Evolutionary conservation across 805 yeast species (phyloP).

Genomic region (Jamesozyma lodderae): DNA sequence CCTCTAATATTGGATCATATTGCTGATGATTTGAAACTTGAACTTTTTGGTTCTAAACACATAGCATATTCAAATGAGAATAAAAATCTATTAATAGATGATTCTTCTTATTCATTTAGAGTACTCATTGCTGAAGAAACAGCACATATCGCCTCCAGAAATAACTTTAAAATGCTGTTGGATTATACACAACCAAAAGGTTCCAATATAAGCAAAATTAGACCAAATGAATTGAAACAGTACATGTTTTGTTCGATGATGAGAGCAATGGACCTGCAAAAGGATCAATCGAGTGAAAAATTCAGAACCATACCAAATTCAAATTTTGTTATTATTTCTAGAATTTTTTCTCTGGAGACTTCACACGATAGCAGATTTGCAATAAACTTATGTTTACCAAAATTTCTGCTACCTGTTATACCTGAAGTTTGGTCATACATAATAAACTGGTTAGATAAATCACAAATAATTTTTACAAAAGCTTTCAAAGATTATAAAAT

Average conservation of each 20-base stretch:
- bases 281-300: constrained; percentile 21
- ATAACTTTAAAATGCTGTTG: constrained; percentile 28
- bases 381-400: constrained; percentile 28
- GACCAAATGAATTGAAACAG: constrained; percentile 30
- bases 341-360: constrained; percentile 24
- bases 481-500: constrained; percentile 1
- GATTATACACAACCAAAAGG: constrained; percentile 26
- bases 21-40: constrained; percentile 22
- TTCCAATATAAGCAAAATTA: constrained; percentile 20
- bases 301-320: constrained; percentile 23
- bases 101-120: constrained; percentile 21
- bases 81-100: background rate
- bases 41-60: constrained; percentile 22
- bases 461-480: constrained; percentile 15
- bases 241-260: constrained; percentile 35
- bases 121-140: constrained; percentile 32
- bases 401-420: constrained; percentile 21
- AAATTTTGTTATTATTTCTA: constrained; percentile 28
- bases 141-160: constrained; percentile 30
- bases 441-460: constrained; percentile 24
- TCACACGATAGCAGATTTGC: constrained; percentile 26
- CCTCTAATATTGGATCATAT: constrained; percentile 22
- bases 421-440: constrained; percentile 28
- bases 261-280: constrained; percentile 20
- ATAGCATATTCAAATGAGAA: background rate